Percentiles rank a stretch among this genome's conserved stretches.
Conservation (phyloP, 1,139 yeast species). For the Cylindricascospora bacillispora region DNA sequence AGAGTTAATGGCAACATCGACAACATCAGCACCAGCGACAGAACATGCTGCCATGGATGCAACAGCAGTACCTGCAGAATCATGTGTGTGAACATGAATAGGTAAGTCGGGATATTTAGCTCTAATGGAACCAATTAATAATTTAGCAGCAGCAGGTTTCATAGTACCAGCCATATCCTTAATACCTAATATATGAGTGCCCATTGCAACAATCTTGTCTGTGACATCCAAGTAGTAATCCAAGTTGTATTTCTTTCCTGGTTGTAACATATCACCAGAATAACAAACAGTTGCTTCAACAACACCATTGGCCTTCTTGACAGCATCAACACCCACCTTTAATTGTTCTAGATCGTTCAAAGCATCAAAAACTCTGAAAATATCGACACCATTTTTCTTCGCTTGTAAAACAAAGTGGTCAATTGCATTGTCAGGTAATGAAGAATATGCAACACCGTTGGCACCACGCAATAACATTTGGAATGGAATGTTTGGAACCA, state of each 20-base stretch:
- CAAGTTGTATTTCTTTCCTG: constrained; percentile 90
- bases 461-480: constrained; percentile 99
- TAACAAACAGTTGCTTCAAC: constrained; percentile 97
- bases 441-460: constrained; percentile 96
- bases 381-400: constrained; percentile 90
- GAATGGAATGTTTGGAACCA: constrained; percentile 97
- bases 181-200: constrained; percentile 93
- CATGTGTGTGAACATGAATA: constrained; percentile 97
- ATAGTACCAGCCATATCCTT: constrained; percentile 99
- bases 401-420: constrained; percentile 95
- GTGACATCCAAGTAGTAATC: constrained; percentile 76
- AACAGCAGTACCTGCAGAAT: constrained; percentile 98
- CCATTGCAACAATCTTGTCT: constrained; percentile 78
- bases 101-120: constrained; percentile 84
- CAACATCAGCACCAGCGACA: constrained; percentile 93
- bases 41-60: constrained; percentile 95
- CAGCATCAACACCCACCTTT: constrained; percentile 96
- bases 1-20: constrained; percentile 93
- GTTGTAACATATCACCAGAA: constrained; percentile 95
- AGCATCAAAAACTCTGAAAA: constrained; percentile 95
- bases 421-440: constrained; percentile 95
- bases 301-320: constrained; percentile 96
- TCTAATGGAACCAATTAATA: constrained; percentile 70
- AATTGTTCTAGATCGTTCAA: constrained; percentile 92
- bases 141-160: constrained; percentile 85